A percentile compares a stretch with the other conserved stretches of the same genome.
Conservation (phyloP, 495 filamentous ascomycete species). For the Hypomontagnella monticulosa region DNA sequence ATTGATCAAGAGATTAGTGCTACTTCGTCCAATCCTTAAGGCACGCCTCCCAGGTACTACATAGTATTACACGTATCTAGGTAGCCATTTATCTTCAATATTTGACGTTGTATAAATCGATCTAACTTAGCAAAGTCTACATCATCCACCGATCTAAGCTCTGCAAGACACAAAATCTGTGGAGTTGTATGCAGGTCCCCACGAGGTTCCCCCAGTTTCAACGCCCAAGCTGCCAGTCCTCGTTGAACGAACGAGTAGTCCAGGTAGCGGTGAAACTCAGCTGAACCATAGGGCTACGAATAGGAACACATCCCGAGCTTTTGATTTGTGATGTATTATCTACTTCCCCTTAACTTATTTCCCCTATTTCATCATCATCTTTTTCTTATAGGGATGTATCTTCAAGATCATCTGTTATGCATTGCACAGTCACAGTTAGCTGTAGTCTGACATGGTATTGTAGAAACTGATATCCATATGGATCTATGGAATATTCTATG, state of each 20-base stretch:
- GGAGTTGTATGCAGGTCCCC: conserved; percentile 29
- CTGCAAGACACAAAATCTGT: conserved; percentile 22
- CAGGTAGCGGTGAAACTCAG: conserved; percentile 15
- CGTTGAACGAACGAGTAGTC: conserved; percentile 1
- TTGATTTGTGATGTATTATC: not conserved
- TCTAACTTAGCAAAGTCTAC: not conserved
- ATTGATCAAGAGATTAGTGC: not conserved
- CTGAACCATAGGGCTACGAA: conserved; percentile 34
- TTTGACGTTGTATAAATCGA: not conserved
- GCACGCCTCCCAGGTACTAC: not conserved
- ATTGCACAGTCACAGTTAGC: no score
- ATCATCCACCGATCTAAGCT: conserved; percentile 6
- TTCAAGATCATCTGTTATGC: no score
- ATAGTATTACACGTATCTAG: not conserved
- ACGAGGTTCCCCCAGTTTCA: conserved; percentile 15
- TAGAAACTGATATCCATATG: no score
- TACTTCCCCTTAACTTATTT: not conserved
- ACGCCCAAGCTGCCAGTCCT: no score
- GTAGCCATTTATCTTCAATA: no score
- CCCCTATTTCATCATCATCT: no score
- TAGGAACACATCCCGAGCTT: conserved; percentile 28
- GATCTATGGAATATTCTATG: no score
- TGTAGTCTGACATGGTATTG: no score
- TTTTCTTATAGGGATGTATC: no score
- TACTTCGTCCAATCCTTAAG: conserved; percentile 6